Base-by-base conservation (phyloP, 768 basidiomycete genomes). In the Termitomyces sp. region DNA sequence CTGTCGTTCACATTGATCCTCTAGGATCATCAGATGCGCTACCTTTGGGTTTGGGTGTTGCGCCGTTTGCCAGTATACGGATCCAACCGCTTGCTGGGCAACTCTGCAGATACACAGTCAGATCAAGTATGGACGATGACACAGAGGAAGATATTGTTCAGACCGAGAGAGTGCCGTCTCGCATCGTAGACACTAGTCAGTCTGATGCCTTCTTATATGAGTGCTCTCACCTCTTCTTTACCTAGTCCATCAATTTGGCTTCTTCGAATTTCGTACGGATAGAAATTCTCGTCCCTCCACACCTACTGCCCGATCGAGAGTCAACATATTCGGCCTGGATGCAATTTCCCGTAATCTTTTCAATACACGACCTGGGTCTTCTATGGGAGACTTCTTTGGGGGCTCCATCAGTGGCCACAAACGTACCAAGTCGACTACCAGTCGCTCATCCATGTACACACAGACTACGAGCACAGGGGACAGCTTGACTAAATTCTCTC, bases 301-400 rank as follows among this genome's bases (percentile, higher is more conserved):
- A 0, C 96, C 95, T 4, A 92, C 91, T 0, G 83, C 86, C 0
- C 84, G 81, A 50, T 83, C 87, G n/a, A 87, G 90, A 63, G 91
- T 87, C 2, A 86, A 89, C n/a, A 92, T 94, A 55, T 94, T 96
- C 70, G 87, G 91, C 38, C 80, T 98, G 56, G 95, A 98, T 68
- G 89, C 86, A 20, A 89, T 98, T 66, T 94, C 93, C 20, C 85
- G 93, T 48, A 95, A 94, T 72, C 81, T 98, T 34, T 96, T 97
- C 75, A 86, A 83, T 67, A 71, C 84, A 6, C 83, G 86, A 2
- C 82, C 88, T 36, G 90, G 87, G 9, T 84, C 83, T 11, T 77
- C 85, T 9, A 86, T 87, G 75, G 83, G 83, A 37, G 92, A 95
- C 64, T 79, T 93, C 59, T 93, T 94, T 69, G 83, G 86, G 36